Percentiles rank a stretch among this genome's conserved stretches.
Conservation (phyloP, 106 monocot genomes). For the Dendrobium chrysotoxum region DNA sequence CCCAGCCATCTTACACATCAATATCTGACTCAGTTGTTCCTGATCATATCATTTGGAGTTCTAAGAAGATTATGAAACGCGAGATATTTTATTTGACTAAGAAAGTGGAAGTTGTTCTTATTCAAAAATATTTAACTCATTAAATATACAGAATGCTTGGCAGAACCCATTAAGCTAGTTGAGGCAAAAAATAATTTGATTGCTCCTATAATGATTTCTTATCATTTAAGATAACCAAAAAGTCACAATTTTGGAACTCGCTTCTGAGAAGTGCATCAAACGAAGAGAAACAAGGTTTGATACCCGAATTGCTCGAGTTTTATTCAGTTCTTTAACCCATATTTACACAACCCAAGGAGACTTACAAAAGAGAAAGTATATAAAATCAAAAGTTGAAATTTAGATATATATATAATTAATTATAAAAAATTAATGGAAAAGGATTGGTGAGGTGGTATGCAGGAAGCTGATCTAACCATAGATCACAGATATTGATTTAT, state of each 20-base stretch:
- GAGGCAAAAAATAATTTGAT: neutral
- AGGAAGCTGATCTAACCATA: too few species aligned
- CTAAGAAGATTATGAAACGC: neutral
- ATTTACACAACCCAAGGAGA: too few species aligned
- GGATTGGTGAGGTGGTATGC: too few species aligned
- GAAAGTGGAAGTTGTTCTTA: neutral
- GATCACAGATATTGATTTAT: too few species aligned
- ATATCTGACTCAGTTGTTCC: neutral
- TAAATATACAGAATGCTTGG: neutral
- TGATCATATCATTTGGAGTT: neutral
- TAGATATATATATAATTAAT: too few species aligned
- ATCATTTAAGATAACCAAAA: neutral
- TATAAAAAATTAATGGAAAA: too few species aligned
- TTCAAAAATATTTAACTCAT: neutral
- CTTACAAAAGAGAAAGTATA: neutral
- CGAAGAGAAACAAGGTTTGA: neutral
- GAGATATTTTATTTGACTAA: neutral
- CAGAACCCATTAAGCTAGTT: neutral
- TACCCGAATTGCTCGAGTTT: too few species aligned
- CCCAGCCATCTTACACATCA: neutral
- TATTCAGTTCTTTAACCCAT: too few species aligned
- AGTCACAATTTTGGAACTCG: neutral
- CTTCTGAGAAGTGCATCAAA: neutral
- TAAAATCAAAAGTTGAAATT: too few species aligned
- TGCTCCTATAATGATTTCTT: neutral